Conservation (phyloP, 192 early-diverging fungal species). For the Gryganskiella cystojenkinii region DNA sequence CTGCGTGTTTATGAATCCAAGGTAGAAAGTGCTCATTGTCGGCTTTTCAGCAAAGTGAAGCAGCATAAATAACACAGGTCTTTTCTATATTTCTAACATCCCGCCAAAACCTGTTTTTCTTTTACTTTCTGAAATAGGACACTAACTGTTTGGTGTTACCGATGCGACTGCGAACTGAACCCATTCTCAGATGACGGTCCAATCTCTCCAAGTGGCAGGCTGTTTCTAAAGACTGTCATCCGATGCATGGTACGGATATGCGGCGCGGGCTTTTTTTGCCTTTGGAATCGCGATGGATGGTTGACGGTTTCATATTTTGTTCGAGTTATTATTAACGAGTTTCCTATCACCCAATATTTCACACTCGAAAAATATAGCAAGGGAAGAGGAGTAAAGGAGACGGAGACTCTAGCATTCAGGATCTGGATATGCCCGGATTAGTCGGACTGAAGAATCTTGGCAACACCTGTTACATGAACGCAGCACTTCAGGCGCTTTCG, state of each 20-base stretch:
- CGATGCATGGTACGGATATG: slow-evolving; percentile 47
- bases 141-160: slow-evolving; percentile 50
- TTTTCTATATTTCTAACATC: background rate
- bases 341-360: no score
- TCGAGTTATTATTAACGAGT: background rate
- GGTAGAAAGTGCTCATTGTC: slow-evolving; percentile 5
- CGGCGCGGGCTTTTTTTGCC: background rate
- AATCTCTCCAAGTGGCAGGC: slow-evolving; percentile 27
- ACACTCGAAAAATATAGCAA: slow-evolving; percentile 11
- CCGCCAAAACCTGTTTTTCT: background rate
- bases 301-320: background rate
- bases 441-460: slow-evolving; percentile 57
- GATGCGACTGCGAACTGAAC: slow-evolving; percentile 50
- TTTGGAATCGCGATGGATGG: background rate
- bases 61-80: no score
- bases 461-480: slow-evolving; percentile 57
- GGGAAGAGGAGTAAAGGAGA: slow-evolving; percentile 43
- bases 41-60: background rate
- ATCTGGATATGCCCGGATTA: slow-evolving; percentile 48
- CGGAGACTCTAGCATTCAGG: slow-evolving; percentile 39
- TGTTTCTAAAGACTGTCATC: slow-evolving; percentile 48
- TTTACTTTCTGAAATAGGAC: slow-evolving; percentile 11
- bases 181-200: slow-evolving; percentile 28
- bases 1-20: slow-evolving; percentile 54
- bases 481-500: slow-evolving; percentile 50